Evolutionary conservation across 2,329 filamentous ascomycete genomes (phyloP), one percentile per base, ranked within the genome.

Genomic region (Monosporascus sp.): DNA sequence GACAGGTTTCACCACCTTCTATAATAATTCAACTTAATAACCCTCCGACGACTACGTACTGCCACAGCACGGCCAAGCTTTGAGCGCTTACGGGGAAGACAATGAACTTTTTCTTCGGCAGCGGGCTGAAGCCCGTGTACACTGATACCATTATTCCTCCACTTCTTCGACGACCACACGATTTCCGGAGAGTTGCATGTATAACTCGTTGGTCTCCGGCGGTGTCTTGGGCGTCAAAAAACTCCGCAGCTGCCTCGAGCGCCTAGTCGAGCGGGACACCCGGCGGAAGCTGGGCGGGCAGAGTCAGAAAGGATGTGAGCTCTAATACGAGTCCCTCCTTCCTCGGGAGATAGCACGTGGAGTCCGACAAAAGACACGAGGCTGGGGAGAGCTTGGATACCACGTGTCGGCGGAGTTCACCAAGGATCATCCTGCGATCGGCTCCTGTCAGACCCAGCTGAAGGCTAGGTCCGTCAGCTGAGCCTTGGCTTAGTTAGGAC

Each of bases 401-500:
- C 74, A 76, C 49, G 64, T 77, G 38, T 74, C 74, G 0, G 57
- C 55, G 9, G 37, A 61, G 26, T 76, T 70, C 55, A 68, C 62
- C 6, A 52, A 60, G 7, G 58, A 68, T 2, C 65, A 73, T 3
- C 72, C 70, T 1, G 64, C 67, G 0, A 26, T 26, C 24, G 24
- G 24, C 24, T 24, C 22, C 22, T 24, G 22, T 24, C 22, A 24
- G 22, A 24, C 22, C 22, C 3, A 24, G 22, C 22, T 1, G 22
- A 24, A 24, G 22, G 22, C 22, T 24, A 24, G 22, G 4, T 24
- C 22, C 22, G 4, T 24, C 4, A 24, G 22, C 22, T 24, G 22
- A 24, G 22, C 22, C 22, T 24, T 24, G 22, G 22, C 22, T 24
- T 24, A 24, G 22, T 24, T 24, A 24, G 22, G 22, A 24, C 22